Evolutionary conservation across 805 yeast genomes (phyloP).

Genomic region (Yamadazyma laniorum): DNA sequence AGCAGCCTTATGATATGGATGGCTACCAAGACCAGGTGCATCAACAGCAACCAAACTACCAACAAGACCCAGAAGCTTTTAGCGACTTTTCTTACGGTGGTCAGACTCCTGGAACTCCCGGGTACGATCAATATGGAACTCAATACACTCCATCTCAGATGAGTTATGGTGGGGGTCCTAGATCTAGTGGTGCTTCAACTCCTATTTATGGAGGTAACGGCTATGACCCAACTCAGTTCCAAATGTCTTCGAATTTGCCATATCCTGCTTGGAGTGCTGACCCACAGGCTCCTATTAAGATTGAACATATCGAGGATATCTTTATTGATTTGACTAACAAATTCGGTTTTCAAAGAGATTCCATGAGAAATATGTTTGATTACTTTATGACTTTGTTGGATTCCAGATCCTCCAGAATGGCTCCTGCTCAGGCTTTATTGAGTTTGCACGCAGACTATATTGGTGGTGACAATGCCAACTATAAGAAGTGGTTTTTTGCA

Average conservation of each 20-base stretch:
- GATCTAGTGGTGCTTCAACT: constrained; percentile 90
- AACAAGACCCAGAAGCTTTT: constrained; percentile 59
- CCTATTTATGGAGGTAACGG: constrained; percentile 79
- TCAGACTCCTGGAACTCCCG: constrained; percentile 54
- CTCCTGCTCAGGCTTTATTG: constrained; percentile 81
- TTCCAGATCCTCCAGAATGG: constrained; percentile 83
- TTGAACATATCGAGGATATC: constrained; percentile 82
- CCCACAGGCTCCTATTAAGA: constrained; percentile 78
- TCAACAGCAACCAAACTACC: constrained; percentile 34
- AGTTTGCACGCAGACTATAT: constrained; percentile 84
- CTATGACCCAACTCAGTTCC: constrained; percentile 62
- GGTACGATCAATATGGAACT: constrained; percentile 65
- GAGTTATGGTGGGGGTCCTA: constrained; percentile 75
- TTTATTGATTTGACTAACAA: constrained; percentile 79
- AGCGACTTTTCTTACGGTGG: constrained; percentile 66
- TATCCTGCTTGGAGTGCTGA: constrained; percentile 99
- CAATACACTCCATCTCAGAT: constrained; percentile 84
- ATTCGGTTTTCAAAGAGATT: constrained; percentile 89
- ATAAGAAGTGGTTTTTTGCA: constrained; percentile 86
- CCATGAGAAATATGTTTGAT: constrained; percentile 89
- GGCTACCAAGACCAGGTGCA: constrained; percentile 47
- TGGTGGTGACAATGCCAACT: constrained; percentile 84
- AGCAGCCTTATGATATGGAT: constrained; percentile 49
- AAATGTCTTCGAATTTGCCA: constrained; percentile 81
- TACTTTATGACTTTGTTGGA: constrained; percentile 83